A percentile compares a stretch with the other conserved stretches of the same genome.
phyloP scores from a whole-genome alignment of 108 stramenopile genomes.

The Pseudonitzschia multiseries region DNA sequence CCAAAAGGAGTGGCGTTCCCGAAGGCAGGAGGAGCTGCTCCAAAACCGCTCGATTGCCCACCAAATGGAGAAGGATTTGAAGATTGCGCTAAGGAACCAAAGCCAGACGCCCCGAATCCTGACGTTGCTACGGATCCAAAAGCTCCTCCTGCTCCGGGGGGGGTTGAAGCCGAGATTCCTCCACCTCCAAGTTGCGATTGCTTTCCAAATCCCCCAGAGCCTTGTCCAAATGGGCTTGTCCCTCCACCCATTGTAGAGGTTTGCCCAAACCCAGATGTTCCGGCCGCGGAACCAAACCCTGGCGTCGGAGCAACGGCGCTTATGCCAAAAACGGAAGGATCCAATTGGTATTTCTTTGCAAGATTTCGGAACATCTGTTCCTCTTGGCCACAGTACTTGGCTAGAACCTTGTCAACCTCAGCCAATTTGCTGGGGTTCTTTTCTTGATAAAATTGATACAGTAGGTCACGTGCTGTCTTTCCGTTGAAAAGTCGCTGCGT shows the following conservation, averaged over 20 bases:
- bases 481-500: slow-evolving; percentile 43
- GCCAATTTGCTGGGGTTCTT: slow-evolving; percentile 71
- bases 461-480: slow-evolving; percentile 57
- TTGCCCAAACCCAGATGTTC: slow-evolving; percentile 44
- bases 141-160: slow-evolving; percentile 33
- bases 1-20: slow-evolving; percentile 50
- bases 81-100: slow-evolving; percentile 47
- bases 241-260: slow-evolving; percentile 41
- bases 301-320: slow-evolving; percentile 31
- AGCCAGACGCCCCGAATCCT: slow-evolving; percentile 29
- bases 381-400: slow-evolving; percentile 81
- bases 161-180: slow-evolving; percentile 19
- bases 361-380: slow-evolving; percentile 80
- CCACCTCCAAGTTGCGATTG: slow-evolving; percentile 44
- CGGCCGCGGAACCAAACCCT: slow-evolving; percentile 24
- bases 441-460: slow-evolving; percentile 74
- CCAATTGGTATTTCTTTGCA: slow-evolving; percentile 82
- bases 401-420: slow-evolving; percentile 77
- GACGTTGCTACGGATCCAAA: slow-evolving; percentile 25
- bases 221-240: slow-evolving; percentile 31
- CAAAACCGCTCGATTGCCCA: slow-evolving; percentile 27
- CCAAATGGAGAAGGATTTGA: slow-evolving; percentile 42
- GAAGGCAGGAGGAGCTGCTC: slow-evolving; percentile 33
- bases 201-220: slow-evolving; percentile 50
- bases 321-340: slow-evolving; percentile 73